Evolutionary conservation across 257 asterid species (phyloP).

Genomic region (Penstemon eatonii): DNA sequence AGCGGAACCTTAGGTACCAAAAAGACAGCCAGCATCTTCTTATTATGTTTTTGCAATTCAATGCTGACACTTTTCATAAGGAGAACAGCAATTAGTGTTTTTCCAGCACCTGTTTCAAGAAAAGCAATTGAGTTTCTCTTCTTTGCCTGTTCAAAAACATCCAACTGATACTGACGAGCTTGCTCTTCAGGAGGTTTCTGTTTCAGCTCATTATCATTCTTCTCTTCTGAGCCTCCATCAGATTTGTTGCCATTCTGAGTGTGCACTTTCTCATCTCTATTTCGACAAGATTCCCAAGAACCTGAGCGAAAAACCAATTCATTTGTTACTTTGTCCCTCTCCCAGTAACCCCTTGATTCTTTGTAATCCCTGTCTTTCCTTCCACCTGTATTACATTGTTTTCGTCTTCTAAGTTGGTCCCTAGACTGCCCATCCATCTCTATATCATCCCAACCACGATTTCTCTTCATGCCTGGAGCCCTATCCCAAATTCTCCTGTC

Average conservation of each 20-base stretch:
- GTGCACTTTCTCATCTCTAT: slow-evolving; percentile 51
- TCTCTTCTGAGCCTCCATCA: slow-evolving; percentile 44
- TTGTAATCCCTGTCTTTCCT: slow-evolving; percentile 62
- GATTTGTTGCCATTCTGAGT: slow-evolving; percentile 38
- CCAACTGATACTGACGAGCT: slow-evolving; percentile 96
- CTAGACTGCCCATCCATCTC: slow-evolving; percentile 57
- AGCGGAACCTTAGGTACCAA: slow-evolving; percentile 98
- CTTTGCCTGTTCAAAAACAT: slow-evolving; percentile 97
- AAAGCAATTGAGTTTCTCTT: slow-evolving; percentile 86
- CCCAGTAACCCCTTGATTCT: slow-evolving; percentile 91
- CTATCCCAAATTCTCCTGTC: slow-evolving; percentile 55
- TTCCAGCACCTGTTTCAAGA: slow-evolving; percentile 99
- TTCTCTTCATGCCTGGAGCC: slow-evolving; percentile 64
- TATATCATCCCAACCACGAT: slow-evolving; percentile 50
- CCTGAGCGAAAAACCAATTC: slow-evolving; percentile 79
- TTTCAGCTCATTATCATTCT: slow-evolving; percentile 50
- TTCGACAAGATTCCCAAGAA: slow-evolving; percentile 70
- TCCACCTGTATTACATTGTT: slow-evolving; percentile 41
- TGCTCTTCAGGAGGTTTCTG: slow-evolving; percentile 75
- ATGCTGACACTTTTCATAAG: slow-evolving; percentile 72
- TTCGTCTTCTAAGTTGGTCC: slow-evolving; percentile 63
- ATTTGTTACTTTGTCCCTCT: slow-evolving; percentile 76
- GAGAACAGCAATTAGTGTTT: slow-evolving; percentile 90
- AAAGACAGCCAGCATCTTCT: slow-evolving; percentile 89
- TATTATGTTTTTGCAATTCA: slow-evolving; percentile 68